Percentiles rank a stretch among this genome's conserved stretches.
phyloP scores from a whole-genome alignment of 495 filamentous ascomycete genomes.

The Penicillium samsonianum region DNA sequence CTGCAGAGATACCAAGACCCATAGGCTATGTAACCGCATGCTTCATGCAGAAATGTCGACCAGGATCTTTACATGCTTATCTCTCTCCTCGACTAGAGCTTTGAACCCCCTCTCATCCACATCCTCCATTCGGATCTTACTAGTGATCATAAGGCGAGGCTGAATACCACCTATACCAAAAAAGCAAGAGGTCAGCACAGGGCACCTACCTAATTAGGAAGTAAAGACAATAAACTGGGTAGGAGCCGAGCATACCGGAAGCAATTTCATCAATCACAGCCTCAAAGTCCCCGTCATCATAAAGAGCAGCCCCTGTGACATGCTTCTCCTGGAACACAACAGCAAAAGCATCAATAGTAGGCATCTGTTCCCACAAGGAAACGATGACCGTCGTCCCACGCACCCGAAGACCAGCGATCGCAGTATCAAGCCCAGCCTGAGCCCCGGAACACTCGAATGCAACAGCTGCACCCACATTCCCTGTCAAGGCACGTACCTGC shows the following conservation, averaged over 20 bases:
- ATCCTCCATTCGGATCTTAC: constrained; percentile 50
- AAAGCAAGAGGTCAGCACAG: constrained; percentile 35
- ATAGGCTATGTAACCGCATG: not conserved
- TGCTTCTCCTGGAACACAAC: constrained; percentile 31
- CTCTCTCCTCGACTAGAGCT: constrained; percentile 54
- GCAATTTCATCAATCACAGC: constrained; percentile 56
- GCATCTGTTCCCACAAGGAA: constrained; percentile 31
- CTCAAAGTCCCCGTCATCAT: constrained; percentile 55
- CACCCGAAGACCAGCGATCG: constrained; percentile 22
- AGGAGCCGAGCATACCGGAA: constrained; percentile 36
- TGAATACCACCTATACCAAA: constrained; percentile 27
- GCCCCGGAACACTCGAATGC: constrained; percentile 36
- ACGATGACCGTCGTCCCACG: constrained; percentile 29
- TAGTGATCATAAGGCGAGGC: constrained; percentile 56
- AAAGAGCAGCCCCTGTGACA: constrained; percentile 33
- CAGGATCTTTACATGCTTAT: constrained; percentile 59
- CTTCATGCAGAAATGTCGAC: constrained; percentile 25
- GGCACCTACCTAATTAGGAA: constrained; percentile 3
- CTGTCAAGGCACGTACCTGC: constrained; percentile 22
- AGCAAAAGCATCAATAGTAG: constrained; percentile 25
- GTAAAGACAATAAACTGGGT: not conserved
- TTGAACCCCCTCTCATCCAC: constrained; percentile 57
- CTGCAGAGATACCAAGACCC: not conserved
- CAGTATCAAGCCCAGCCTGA: constrained; percentile 33
- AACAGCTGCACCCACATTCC: constrained; percentile 18